A percentile compares a stretch with the other conserved stretches of the same genome.
Conservation (phyloP, 2,329 filamentous ascomycete species). For the Fusarium pseudograminearum region DNA sequence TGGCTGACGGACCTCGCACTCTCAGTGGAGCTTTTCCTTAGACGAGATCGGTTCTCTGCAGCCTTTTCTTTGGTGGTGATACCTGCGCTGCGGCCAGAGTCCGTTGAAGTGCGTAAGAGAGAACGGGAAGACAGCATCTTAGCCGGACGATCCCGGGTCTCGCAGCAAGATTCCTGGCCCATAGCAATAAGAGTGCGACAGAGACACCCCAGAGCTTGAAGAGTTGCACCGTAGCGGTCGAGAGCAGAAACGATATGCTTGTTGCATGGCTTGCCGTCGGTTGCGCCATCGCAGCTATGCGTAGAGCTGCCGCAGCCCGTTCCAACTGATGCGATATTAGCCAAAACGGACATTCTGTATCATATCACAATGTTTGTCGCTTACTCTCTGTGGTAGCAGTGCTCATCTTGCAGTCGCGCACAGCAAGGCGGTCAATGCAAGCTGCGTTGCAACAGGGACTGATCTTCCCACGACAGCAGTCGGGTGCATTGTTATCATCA, state of each 20-base stretch:
- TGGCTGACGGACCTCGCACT: slow-evolving; percentile 14
- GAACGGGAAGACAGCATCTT: slow-evolving; percentile 38
- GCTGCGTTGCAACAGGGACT: slow-evolving; percentile 58
- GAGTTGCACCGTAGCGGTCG: slow-evolving; percentile 56
- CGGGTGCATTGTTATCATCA: slow-evolving; percentile 14
- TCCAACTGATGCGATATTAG: background rate
- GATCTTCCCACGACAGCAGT: slow-evolving; percentile 58
- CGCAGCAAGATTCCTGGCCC: slow-evolving; percentile 65
- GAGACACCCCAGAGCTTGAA: slow-evolving; percentile 65
- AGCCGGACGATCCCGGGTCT: slow-evolving; percentile 42
- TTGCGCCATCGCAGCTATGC: slow-evolving; percentile 26
- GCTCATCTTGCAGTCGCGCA: slow-evolving; percentile 54
- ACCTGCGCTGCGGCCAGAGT: slow-evolving; percentile 45
- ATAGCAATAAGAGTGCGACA: slow-evolving; percentile 64
- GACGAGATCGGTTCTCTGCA: slow-evolving; percentile 20
- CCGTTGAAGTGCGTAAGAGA: slow-evolving; percentile 39
- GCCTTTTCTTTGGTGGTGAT: slow-evolving; percentile 21
- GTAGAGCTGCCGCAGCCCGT: background rate
- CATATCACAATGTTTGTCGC: background rate
- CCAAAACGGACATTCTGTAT: background rate
- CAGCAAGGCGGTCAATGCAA: slow-evolving; percentile 59
- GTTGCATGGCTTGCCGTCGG: slow-evolving; percentile 52
- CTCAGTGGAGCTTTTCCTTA: slow-evolving; percentile 30
- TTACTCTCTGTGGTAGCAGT: slow-evolving; percentile 4
- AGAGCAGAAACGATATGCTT: slow-evolving; percentile 53